Percentiles rank a stretch among this genome's conserved stretches.
These are phyloP conservation scores for Microthyrium microscopicum DNA, from an alignment of 2,329 filamentous ascomycete genomes.

Conservation along the genomic window DNA sequence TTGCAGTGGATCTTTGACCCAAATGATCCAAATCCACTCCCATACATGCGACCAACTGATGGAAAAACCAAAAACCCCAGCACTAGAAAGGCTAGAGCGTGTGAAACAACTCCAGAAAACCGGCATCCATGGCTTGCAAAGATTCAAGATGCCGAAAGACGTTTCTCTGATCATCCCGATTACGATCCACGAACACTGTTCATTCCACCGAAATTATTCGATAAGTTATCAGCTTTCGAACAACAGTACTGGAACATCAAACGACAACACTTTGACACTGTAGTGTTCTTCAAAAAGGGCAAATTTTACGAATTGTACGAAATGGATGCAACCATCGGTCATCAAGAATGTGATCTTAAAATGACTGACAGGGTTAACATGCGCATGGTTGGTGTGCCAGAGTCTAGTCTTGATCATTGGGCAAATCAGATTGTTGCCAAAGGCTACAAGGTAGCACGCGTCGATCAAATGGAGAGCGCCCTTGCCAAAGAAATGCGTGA, in stretches of 20 bases:
- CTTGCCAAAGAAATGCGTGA: conserved; percentile 98
- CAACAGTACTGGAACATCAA: conserved; percentile 99
- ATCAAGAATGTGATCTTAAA: conserved; percentile 94
- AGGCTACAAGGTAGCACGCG: conserved; percentile 89
- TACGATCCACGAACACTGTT: conserved; percentile 86
- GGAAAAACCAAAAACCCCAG: conserved; percentile 16
- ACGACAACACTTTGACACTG: conserved; percentile 89
- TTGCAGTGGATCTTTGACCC: conserved; percentile 68
- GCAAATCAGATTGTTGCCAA: conserved; percentile 97
- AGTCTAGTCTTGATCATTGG: conserved; percentile 91
- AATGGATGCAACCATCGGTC: conserved; percentile 89
- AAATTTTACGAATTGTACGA: conserved; percentile 99
- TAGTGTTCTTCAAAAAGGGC: conserved; percentile 99
- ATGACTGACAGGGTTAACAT: conserved; percentile 97
- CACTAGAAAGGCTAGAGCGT: conserved; percentile 44
- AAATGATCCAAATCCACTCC: conserved; percentile 31
- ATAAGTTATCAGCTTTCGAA: conserved; percentile 81
- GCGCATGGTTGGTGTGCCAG: conserved; percentile 97
- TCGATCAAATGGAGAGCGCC: conserved; percentile 93
- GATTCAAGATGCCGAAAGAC: conserved; percentile 66
- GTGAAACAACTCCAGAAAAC: conserved; percentile 67
- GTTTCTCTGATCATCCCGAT: conserved; percentile 64
- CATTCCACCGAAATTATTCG: conserved; percentile 66
- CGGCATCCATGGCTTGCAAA: conserved; percentile 85
- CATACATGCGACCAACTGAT: conserved; percentile 10